Evolutionary conservation across 805 yeast genomes (phyloP).

Genomic region (Maudiozyma turicensis): DNA sequence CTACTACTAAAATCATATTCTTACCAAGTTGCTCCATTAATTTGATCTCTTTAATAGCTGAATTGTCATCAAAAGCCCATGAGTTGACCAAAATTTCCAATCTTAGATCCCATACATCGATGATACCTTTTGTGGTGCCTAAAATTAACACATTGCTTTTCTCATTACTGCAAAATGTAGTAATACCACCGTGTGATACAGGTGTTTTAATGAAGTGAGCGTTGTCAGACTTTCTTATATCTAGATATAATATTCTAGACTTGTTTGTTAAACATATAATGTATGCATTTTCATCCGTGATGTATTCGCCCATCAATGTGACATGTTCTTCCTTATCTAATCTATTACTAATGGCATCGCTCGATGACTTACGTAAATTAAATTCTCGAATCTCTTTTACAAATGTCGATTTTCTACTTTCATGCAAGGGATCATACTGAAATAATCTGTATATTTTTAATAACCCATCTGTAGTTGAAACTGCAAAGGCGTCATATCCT

Average conservation of each 20-base stretch:
- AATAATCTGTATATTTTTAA: slow-evolving; percentile 32
- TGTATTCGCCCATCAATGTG: slow-evolving; percentile 34
- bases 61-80: slow-evolving; percentile 47
- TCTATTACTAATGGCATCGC: background rate
- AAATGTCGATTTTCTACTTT: slow-evolving; percentile 7
- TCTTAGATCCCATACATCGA: slow-evolving; percentile 76
- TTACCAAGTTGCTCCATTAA: slow-evolving; percentile 14
- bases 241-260: slow-evolving; percentile 43
- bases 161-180: slow-evolving; percentile 48
- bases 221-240: slow-evolving; percentile 46
- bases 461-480: slow-evolving; percentile 33
- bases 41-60: slow-evolving; percentile 41
- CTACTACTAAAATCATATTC: slow-evolving; percentile 44
- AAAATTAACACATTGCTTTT: slow-evolving; percentile 53
- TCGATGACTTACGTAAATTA: slow-evolving; percentile 8
- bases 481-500: slow-evolving; percentile 49
- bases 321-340: slow-evolving; percentile 29
- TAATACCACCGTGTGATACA: slow-evolving; percentile 54
- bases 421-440: slow-evolving; percentile 13
- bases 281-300: slow-evolving; percentile 32
- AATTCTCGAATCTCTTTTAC: slow-evolving; percentile 18
- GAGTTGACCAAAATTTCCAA: slow-evolving; percentile 51
- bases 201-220: slow-evolving; percentile 41
- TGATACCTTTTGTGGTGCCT: slow-evolving; percentile 67
- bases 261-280: slow-evolving; percentile 45